A percentile compares a stretch with the other conserved stretches of the same genome.
phyloP scores from a whole-genome alignment of 805 yeast genomes.

The Maudiozyma bulderi region DNA sequence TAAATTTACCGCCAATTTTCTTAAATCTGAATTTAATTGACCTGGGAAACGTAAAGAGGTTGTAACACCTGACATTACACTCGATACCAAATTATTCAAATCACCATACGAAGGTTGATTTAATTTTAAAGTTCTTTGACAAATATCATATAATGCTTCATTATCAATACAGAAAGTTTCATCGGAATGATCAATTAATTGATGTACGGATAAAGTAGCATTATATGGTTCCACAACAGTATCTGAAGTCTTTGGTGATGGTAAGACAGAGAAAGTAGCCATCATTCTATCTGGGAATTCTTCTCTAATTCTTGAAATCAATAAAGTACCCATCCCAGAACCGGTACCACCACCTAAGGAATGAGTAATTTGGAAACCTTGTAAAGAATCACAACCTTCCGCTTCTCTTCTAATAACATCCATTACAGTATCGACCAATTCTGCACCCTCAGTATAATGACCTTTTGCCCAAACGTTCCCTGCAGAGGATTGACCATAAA shows the following conservation, averaged over 20 bases:
- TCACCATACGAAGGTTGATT: constrained; percentile 71
- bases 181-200: constrained; percentile 81
- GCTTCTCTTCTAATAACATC: constrained; percentile 91
- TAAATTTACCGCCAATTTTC: constrained; percentile 87
- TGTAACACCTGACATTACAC: constrained; percentile 93
- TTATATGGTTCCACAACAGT: constrained; percentile 94
- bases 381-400: constrained; percentile 84
- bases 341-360: constrained; percentile 91
- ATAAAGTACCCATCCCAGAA: constrained; percentile 89
- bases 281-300: constrained; percentile 94
- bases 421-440: constrained; percentile 79
- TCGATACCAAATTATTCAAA: constrained; percentile 72
- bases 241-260: constrained; percentile 84
- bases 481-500: constrained; percentile 85
- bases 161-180: constrained; percentile 94
- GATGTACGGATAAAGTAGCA: constrained; percentile 84
- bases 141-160: constrained; percentile 85
- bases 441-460: constrained; percentile 94
- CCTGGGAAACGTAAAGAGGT: constrained; percentile 93
- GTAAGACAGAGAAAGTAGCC: constrained; percentile 90
- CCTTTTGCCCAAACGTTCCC: constrained; percentile 98
- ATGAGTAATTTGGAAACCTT: constrained; percentile 87
- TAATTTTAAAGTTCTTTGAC: constrained; percentile 76
- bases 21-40: constrained; percentile 83
- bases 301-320: constrained; percentile 78